A percentile compares a stretch with the other conserved stretches of the same genome.
phyloP scores from a whole-genome alignment of 768 basidiomycete genomes.

The Panellus pusillus region DNA sequence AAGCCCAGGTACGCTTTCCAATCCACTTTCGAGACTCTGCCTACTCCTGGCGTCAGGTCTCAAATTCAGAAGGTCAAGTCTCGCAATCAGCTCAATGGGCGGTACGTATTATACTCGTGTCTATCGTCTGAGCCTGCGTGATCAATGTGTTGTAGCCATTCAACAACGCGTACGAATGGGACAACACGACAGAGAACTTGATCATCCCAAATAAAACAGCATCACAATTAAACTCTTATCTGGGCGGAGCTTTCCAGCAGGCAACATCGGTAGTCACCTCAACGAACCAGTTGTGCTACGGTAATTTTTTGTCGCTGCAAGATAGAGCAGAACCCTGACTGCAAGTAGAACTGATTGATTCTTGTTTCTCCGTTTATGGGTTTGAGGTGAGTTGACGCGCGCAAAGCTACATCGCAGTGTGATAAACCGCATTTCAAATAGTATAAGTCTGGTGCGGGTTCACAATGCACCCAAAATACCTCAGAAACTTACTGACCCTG shows the following conservation, averaged over 20 bases:
- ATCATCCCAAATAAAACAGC: conserved; percentile 37
- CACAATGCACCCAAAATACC: too few species aligned
- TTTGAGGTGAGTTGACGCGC: conserved; percentile 34
- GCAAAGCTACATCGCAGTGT: too few species aligned
- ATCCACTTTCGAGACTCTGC: neutral
- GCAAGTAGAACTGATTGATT: conserved; percentile 28
- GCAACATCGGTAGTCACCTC: conserved; percentile 36
- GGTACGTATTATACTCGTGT: conserved; percentile 20
- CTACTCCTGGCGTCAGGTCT: neutral
- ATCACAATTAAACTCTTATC: conserved; percentile 41
- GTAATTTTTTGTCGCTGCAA: conserved; percentile 9
- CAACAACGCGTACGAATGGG: conserved; percentile 41
- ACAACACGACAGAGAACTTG: conserved; percentile 34
- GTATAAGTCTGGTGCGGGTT: conserved; percentile 42
- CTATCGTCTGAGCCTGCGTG: neutral
- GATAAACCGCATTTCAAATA: too few species aligned
- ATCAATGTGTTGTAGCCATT: conserved; percentile 36
- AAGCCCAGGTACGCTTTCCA: conserved; percentile 41
- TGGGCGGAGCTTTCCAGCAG: conserved; percentile 46
- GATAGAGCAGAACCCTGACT: conserved; percentile 43
- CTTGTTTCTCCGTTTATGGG: conserved; percentile 50
- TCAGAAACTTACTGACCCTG: too few species aligned
- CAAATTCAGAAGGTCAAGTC: conserved; percentile 27
- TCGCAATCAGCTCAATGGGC: conserved; percentile 57
- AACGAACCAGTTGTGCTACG: conserved; percentile 25